phyloP scores from a whole-genome alignment of 306 rosid species.

The Alnus glutinosa region DNA sequence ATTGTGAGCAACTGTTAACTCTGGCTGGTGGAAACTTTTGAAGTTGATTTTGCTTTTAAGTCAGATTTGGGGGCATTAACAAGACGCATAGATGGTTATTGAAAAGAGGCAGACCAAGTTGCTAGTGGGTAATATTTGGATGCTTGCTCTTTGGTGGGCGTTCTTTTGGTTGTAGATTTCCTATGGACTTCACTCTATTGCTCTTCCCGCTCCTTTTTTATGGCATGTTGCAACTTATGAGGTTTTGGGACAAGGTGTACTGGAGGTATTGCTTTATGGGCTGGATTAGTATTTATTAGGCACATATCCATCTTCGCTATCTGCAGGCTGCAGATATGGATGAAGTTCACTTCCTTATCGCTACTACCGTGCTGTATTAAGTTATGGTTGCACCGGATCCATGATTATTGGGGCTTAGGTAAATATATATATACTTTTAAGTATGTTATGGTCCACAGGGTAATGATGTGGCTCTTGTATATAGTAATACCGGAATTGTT shows the following conservation, averaged over 20 bases:
- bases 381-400: conserved; percentile 30
- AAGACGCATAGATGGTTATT: conserved; percentile 5
- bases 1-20: conserved; percentile 20
- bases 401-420: conserved; percentile 25
- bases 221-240: conserved; percentile 28
- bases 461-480: conserved; percentile 35
- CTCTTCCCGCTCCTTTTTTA: conserved; percentile 25
- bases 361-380: conserved; percentile 11
- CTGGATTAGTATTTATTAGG: conserved; percentile 21
- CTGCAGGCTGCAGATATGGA: conserved; percentile 34
- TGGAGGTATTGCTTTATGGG: conserved; percentile 19
- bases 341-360: conserved; percentile 23
- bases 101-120: conserved; percentile 16
- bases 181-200: conserved; percentile 14
- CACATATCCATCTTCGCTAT: conserved; percentile 27
- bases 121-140: conserved; percentile 9
- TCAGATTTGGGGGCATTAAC: conserved; percentile 5
- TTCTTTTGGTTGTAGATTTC: conserved; percentile 15
- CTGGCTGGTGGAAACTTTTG: conserved; percentile 3
- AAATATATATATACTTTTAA: neutral
- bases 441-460: conserved; percentile 23
- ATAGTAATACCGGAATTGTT: conserved; percentile 18
- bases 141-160: conserved; percentile 19
- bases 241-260: conserved; percentile 1
- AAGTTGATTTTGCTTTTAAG: neutral